Evolutionary conservation across 2,329 filamentous ascomycete genomes (phyloP).

Genomic region (Fusarium bulbicola): DNA sequence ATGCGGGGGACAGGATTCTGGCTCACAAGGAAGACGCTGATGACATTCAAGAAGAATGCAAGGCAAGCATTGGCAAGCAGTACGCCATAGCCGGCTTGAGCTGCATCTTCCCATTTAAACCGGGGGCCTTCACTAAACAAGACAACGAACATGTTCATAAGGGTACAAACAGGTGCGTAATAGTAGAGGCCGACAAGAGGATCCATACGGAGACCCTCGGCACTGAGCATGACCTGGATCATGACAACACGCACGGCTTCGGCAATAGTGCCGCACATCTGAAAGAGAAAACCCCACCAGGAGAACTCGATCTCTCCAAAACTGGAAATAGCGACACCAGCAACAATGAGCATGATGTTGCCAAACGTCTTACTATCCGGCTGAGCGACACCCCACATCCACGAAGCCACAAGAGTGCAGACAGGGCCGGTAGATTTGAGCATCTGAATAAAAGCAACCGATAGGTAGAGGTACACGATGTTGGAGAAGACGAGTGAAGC

Average conservation of each 20-base stretch:
- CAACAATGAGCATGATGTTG: constrained; percentile 62
- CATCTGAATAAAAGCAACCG: constrained; percentile 76
- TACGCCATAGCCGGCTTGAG: constrained; percentile 70
- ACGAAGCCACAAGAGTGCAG: constrained; percentile 72
- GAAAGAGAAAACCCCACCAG: constrained; percentile 71
- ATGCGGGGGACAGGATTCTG: background rate
- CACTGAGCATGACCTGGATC: constrained; percentile 83
- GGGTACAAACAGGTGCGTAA: constrained; percentile 84
- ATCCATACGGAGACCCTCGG: constrained; percentile 84
- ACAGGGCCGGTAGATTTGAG: constrained; percentile 75
- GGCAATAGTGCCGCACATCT: constrained; percentile 79
- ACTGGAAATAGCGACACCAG: constrained; percentile 62
- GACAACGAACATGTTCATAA: constrained; percentile 80
- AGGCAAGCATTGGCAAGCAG: constrained; percentile 79
- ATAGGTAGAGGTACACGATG: constrained; percentile 73
- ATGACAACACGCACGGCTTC: constrained; percentile 85
- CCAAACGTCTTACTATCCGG: constrained; percentile 55
- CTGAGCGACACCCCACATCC: constrained; percentile 63
- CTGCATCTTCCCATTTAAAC: constrained; percentile 73
- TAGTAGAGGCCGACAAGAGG: constrained; percentile 90
- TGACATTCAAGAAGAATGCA: constrained; percentile 83
- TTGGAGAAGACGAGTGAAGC: constrained; percentile 73
- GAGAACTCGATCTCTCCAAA: constrained; percentile 75
- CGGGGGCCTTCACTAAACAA: constrained; percentile 73
- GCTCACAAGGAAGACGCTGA: constrained; percentile 85